phyloP scores from a whole-genome alignment of 768 basidiomycete species.

The Sarcodon sp. region DNA sequence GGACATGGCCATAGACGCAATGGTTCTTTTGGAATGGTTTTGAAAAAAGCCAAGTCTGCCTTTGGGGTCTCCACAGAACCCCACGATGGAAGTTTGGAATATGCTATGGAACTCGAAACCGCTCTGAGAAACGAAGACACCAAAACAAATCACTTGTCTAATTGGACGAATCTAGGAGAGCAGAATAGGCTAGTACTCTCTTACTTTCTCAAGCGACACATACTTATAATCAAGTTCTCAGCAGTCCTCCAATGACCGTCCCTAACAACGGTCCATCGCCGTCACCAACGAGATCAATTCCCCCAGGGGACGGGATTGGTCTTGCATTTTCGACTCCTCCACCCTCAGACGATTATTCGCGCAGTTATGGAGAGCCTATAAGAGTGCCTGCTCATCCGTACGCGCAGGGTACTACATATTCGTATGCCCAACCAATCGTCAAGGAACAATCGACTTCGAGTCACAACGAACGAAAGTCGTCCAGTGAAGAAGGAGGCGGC shows the following conservation, averaged over 20 bases:
- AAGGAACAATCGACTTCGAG: background rate
- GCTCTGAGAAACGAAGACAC: background rate
- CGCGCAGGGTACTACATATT: slow-evolving; percentile 14
- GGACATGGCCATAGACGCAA: slow-evolving; percentile 1
- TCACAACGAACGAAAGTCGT: background rate
- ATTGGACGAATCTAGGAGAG: background rate
- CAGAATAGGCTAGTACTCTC: background rate
- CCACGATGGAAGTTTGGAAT: background rate
- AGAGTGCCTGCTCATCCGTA: slow-evolving; percentile 22
- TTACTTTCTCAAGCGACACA: background rate
- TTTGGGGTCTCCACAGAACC: background rate
- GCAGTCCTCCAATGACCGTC: background rate
- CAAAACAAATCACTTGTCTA: slow-evolving; percentile 6
- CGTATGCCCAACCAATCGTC: slow-evolving; percentile 3
- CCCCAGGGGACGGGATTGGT: slow-evolving; percentile 21
- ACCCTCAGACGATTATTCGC: slow-evolving; percentile 11
- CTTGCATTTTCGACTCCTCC: slow-evolving; percentile 29
- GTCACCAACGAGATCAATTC: slow-evolving; percentile 14
- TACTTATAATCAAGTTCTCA: background rate
- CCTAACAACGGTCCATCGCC: slow-evolving; percentile 13
- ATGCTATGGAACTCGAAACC: background rate
- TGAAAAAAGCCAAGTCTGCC: background rate
- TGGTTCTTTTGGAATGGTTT: slow-evolving; percentile 7
- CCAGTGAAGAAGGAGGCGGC: slow-evolving; percentile 6
- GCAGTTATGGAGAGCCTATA: slow-evolving; percentile 8